Conservation (phyloP, 2,329 filamentous ascomycete species). For the Neofusicoccum ribis region DNA sequence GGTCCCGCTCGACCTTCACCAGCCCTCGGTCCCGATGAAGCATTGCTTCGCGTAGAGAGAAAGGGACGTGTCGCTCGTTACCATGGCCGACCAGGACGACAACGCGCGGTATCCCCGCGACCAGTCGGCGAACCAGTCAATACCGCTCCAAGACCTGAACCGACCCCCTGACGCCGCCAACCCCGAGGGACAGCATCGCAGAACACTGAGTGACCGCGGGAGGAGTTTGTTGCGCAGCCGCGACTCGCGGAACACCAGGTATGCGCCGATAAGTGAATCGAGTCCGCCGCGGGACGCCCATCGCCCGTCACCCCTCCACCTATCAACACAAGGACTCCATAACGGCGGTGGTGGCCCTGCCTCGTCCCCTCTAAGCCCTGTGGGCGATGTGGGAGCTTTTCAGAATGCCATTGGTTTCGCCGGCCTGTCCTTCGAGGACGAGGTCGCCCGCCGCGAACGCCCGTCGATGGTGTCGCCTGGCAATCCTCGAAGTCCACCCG, state of each 20-base stretch:
- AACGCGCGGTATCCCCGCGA: constrained; percentile 43
- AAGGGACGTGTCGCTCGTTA: constrained; percentile 3
- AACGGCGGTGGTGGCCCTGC: constrained; percentile 27
- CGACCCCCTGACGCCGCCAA: constrained; percentile 39
- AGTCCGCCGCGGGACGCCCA: constrained; percentile 40
- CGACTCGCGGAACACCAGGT: constrained; percentile 46
- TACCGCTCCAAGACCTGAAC: constrained; percentile 65
- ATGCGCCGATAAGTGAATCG: constrained; percentile 55
- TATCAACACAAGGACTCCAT: constrained; percentile 30
- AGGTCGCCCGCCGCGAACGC: constrained; percentile 30
- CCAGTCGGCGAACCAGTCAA: constrained; percentile 59
- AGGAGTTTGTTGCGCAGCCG: constrained; percentile 48
- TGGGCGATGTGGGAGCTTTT: constrained; percentile 46
- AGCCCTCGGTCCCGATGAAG: constrained; percentile 1
- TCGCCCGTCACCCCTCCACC: constrained; percentile 40
- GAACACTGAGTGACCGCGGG: constrained; percentile 51
- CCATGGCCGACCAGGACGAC: constrained; percentile 13
- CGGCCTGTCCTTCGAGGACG: constrained; percentile 46
- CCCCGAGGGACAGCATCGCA: constrained; percentile 37
- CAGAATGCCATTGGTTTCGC: constrained; percentile 51
- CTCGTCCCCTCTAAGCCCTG: constrained; percentile 40
- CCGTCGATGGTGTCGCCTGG: constrained; percentile 30
- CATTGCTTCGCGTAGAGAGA: background rate
- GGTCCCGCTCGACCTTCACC: background rate
- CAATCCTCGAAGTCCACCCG: constrained; percentile 49